These are phyloP conservation scores for Viridothelium virens DNA, from an alignment of 495 filamentous ascomycete species.

Conservation along the genomic window DNA sequence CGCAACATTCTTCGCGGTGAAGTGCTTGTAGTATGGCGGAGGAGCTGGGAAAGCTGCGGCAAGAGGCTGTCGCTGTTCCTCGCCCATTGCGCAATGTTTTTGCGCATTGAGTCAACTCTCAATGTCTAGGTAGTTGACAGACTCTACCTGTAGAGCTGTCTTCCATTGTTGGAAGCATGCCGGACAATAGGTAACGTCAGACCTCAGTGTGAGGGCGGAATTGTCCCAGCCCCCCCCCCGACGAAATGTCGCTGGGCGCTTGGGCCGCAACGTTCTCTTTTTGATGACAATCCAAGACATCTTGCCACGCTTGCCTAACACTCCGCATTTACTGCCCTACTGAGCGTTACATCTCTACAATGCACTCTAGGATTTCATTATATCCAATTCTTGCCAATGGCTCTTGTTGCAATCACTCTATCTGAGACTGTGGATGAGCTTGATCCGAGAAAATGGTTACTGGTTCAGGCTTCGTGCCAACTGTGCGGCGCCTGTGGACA, in stretches of 20 bases:
- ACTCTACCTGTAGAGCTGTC: no score
- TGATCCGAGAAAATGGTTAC: background rate
- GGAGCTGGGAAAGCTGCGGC: slow-evolving; percentile 69
- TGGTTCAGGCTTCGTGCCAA: background rate
- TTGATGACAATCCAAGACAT: no score
- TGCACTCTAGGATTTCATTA: background rate
- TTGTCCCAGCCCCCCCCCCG: no score
- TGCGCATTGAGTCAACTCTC: background rate
- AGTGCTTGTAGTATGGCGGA: slow-evolving; percentile 82
- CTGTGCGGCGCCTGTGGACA: background rate
- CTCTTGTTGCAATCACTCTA: background rate
- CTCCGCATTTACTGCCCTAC: no score
- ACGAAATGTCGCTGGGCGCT: no score
- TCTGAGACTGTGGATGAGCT: background rate
- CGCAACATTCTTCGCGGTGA: slow-evolving; percentile 68
- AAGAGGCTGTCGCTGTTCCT: slow-evolving; percentile 38
- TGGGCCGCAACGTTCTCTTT: no score
- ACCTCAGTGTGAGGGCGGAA: no score
- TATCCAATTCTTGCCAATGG: background rate
- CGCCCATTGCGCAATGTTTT: slow-evolving; percentile 40
- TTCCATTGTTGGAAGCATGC: no score
- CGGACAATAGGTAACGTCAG: no score
- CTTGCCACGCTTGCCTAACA: no score
- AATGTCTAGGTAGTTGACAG: no score
- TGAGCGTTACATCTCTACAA: background rate